Evolutionary conservation across 2,329 filamentous ascomycete species (phyloP).

Genomic region (Pseudogymnoascus sp.): DNA sequence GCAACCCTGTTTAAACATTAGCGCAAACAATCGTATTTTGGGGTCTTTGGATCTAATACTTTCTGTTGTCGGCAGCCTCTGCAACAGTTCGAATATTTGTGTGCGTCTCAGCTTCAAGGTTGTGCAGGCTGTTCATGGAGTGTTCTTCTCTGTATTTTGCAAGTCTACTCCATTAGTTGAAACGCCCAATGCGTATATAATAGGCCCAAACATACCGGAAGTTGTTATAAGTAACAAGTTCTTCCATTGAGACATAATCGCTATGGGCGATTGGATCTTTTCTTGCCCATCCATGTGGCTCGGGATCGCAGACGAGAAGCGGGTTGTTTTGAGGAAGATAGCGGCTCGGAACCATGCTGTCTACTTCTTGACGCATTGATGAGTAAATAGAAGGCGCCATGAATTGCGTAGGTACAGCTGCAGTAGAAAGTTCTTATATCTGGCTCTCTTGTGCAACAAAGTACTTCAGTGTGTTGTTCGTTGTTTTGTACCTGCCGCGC

Average conservation of each 20-base stretch:
- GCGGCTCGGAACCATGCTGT: background rate
- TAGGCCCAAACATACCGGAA: background rate
- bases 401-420: background rate
- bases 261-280: background rate
- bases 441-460: background rate
- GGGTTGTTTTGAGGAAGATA: background rate
- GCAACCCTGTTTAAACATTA: background rate
- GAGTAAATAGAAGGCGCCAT: background rate
- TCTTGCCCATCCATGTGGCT: conserved; percentile 5
- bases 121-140: background rate
- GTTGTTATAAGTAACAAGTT: conserved; percentile 5
- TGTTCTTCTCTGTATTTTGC: conserved; percentile 1
- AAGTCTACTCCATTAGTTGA: background rate
- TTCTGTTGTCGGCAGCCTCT: background rate
- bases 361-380: background rate
- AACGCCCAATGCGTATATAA: no score
- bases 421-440: background rate
- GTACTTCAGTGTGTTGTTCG: background rate
- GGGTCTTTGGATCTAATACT: background rate
- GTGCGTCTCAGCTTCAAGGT: background rate
- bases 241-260: conserved; percentile 7
- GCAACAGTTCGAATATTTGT: background rate
- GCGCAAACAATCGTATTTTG: background rate
- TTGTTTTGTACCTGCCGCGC: background rate
- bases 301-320: background rate